Evolutionary conservation across 2,329 filamentous ascomycete genomes (phyloP).

Genomic region (Teratosphaeria pseudoeucalypti): DNA sequence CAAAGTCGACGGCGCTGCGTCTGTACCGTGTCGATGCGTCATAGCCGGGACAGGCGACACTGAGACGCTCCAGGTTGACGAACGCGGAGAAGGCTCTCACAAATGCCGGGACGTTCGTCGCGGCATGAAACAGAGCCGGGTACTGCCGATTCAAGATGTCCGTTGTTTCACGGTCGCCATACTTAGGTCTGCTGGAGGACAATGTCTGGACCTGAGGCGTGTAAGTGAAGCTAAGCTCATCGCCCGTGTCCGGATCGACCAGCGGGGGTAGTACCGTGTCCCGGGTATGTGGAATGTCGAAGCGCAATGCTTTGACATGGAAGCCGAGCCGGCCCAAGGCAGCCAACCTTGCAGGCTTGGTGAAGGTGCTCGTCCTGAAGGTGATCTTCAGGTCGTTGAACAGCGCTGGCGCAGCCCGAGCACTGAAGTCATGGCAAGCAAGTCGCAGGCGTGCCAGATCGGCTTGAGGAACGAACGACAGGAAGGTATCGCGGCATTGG

Average conservation of each 20-base stretch:
- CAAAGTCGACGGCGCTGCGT: conserved; percentile 73
- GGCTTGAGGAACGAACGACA: conserved; percentile 30
- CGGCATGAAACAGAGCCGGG: conserved; percentile 78
- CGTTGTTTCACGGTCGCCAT: conserved; percentile 67
- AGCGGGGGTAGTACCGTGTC: conserved; percentile 78
- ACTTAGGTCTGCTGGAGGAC: conserved; percentile 57
- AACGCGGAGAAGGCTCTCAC: conserved; percentile 61
- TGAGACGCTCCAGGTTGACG: conserved; percentile 61
- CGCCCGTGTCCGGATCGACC: conserved; percentile 64
- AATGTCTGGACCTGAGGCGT: conserved; percentile 57
- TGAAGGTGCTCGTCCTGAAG: conserved; percentile 66
- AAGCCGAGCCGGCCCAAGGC: conserved; percentile 69
- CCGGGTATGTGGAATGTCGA: conserved; percentile 64
- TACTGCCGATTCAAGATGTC: conserved; percentile 79
- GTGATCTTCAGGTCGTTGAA: conserved; percentile 60
- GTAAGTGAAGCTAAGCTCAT: conserved; percentile 73
- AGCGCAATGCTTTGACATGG: conserved; percentile 67
- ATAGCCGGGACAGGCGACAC: conserved; percentile 66
- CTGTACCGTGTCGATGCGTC: conserved; percentile 57
- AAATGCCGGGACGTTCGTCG: conserved; percentile 78
- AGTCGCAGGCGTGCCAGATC: conserved; percentile 47
- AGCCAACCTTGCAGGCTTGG: conserved; percentile 59
- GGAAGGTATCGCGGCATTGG: conserved; percentile 34
- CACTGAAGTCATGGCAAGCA: conserved; percentile 59
- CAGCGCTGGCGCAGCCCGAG: conserved; percentile 57